Base-by-base conservation (phyloP, 2,329 filamentous ascomycete species). In the Dactylonectria macrodidyma region DNA sequence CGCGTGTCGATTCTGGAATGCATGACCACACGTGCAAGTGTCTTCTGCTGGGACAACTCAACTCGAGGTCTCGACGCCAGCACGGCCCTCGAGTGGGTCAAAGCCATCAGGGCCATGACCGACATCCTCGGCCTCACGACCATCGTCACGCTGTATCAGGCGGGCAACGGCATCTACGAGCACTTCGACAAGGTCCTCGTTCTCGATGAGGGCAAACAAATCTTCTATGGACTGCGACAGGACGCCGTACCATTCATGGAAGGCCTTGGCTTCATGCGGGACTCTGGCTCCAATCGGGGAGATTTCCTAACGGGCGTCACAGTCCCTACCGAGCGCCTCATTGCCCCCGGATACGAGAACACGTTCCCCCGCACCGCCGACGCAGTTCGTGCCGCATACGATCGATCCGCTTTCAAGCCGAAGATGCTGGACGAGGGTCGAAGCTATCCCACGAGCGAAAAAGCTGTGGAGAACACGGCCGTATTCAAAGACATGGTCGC, bases 1-100 rank as follows among this genome's bases (percentile, higher is more conserved):
- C 91, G 93, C 76, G 93, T 94, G 9, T 91, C 90, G 24, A 94
- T 95, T 70, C 92, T 92, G 1, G 93, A 95, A 80, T 93, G 92
- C 0, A 81, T 95, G 24, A 91, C 92, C 5, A 92, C 92, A 7
- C 92, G 93, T 78, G 90, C 90, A 1, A 90, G 91, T 0, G 90
- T 95, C 1, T 89, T 93, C 38, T 91, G 90, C 69, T 95, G 92
- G 92, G 93, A 95, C 73, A 95, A 95, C 78, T 91, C 89, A 0
- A 95, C 93, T 0, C 86, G 93, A 55, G 93, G 93, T n/a, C 83
- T 95, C 0, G 93, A 96, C 76, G 91, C 92, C 1, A 93, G 90
- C 1, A 95, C 93, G 0, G 93, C 93, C 5, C 84, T 95, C 5
- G 93, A 95, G 75, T 95, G 93, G 73, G 92, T 91, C 10, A 91